Evolutionary conservation across 352 stramenopile species (phyloP), one percentile per base, ranked within the genome.

Genomic region (Aphanomyces cochlioides): DNA sequence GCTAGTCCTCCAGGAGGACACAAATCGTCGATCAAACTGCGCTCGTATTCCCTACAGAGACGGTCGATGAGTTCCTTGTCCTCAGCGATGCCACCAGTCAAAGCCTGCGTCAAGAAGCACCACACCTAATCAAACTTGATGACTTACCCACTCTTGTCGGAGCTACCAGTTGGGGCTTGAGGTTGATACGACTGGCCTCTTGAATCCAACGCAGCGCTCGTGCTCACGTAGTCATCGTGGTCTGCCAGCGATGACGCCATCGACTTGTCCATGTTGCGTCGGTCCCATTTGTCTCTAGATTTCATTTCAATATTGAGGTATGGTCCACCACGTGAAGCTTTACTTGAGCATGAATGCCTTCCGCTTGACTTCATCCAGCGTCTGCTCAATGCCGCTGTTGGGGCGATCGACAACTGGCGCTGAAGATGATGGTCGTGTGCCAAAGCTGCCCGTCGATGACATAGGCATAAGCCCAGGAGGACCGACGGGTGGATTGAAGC

Each of bases 241-340:
- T 95, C 87, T 45, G 87, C 85, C 17, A 95, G 75, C 8, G 87
- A 95, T n/a, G 84, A 90, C n/a, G 79, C 85, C 78, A 95, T 95
- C 15, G 84, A 92, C 75, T 93, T 93, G 75, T 95, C 87, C 83
- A 95, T 93, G 80, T 95, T 93, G 43, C 87, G 87, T 17, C 85
- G 82, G 21, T 95, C 85, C 85, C 86, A 95, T 37, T 85, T 89
- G 41, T 95, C 87, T 19, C 87, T 80, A 67, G 7, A 7, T 19
- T 41, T 21, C 4, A 8, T 19, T 41, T 41, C 54, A 61, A 34
- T 43, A 12, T 53, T 37, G 37, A 7, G 21, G 1, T 61, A 65
- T 39, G 28, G 1, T 28, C 19, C 53, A 34, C 34, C 53, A 38
- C 8, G 2, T 8, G 21, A 64, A 47, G 1, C 37, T 53, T 28